Evolutionary conservation across 176 grass and related monocot genomes (phyloP).

Genomic region (Oropetium thomaeum): DNA sequence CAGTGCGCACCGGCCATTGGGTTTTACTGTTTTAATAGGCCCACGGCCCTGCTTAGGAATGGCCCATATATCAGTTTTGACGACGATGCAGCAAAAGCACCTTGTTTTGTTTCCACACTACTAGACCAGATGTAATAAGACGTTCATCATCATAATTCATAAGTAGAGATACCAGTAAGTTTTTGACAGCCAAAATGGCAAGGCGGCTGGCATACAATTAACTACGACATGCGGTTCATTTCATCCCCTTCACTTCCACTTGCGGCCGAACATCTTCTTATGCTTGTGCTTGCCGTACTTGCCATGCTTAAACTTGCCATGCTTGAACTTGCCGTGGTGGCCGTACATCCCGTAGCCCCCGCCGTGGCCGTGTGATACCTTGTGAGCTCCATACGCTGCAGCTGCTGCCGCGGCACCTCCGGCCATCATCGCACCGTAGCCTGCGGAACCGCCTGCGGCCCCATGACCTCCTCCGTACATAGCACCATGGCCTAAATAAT

Average conservation of each 20-base stretch:
- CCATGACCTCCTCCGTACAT: constrained; percentile 52
- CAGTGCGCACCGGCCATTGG: too few relatives aligned
- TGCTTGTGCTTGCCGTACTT: constrained; percentile 53
- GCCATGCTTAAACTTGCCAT: constrained; percentile 61
- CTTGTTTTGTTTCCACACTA: too few relatives aligned
- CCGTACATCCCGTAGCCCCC: constrained; percentile 46
- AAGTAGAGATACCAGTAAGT: neutral
- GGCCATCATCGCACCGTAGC: constrained; percentile 44
- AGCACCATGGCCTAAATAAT: constrained; percentile 28
- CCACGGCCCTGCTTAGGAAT: too few relatives aligned
- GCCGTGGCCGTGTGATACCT: constrained; percentile 44
- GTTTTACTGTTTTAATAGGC: too few relatives aligned
- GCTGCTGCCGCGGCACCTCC: constrained; percentile 48
- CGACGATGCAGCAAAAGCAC: too few relatives aligned
- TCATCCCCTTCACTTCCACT: constrained; percentile 31
- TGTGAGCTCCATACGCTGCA: constrained; percentile 55
- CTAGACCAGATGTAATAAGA: too few relatives aligned
- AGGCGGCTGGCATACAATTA: neutral
- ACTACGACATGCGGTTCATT: neutral
- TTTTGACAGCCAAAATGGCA: neutral
- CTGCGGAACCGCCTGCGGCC: constrained; percentile 35
- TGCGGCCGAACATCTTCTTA: constrained; percentile 46
- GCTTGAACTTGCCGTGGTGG: constrained; percentile 60
- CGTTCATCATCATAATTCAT: too few relatives aligned
- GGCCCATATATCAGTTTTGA: too few relatives aligned